Conservation (phyloP, 768 basidiomycete species). For the Podaxis rugospora region DNA sequence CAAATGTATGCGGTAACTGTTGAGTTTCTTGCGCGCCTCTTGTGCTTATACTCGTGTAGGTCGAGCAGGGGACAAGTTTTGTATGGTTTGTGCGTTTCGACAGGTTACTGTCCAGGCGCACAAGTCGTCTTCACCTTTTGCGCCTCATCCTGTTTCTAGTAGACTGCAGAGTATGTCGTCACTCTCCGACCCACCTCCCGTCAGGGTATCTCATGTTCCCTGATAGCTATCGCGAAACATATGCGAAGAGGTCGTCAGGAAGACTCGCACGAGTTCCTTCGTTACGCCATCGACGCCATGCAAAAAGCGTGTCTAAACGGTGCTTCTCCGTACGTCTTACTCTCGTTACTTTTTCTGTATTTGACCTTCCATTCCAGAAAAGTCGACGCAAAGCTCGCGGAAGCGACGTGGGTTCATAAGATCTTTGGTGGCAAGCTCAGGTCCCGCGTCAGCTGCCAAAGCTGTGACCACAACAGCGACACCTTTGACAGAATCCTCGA, state of each 20-base stretch:
- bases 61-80: slow-evolving; percentile 49
- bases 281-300: slow-evolving; percentile 88
- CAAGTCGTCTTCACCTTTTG: slow-evolving; percentile 41
- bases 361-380: slow-evolving; percentile 41
- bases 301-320: slow-evolving; percentile 82
- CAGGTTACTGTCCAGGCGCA: slow-evolving; percentile 54
- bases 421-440: slow-evolving; percentile 91
- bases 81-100: slow-evolving; percentile 75
- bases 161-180: slow-evolving; percentile 61
- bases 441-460: slow-evolving; percentile 82
- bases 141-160: slow-evolving; percentile 60
- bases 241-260: slow-evolving; percentile 92
- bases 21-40: slow-evolving; percentile 1
- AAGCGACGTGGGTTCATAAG: slow-evolving; percentile 92
- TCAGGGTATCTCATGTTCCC: slow-evolving; percentile 11
- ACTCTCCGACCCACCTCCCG: not conserved
- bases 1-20: slow-evolving; percentile 49
- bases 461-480: slow-evolving; percentile 86
- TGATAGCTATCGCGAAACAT: slow-evolving; percentile 82
- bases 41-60: slow-evolving; percentile 23
- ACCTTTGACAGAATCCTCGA: slow-evolving; percentile 96
- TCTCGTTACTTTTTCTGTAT: not conserved
- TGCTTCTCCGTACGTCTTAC: slow-evolving; percentile 54
- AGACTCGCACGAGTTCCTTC: slow-evolving; percentile 96
- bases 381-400: slow-evolving; percentile 63